Evolutionary conservation across 371 early-diverging fungal genomes (phyloP).

Genomic region (Rhizopus delemar): DNA sequence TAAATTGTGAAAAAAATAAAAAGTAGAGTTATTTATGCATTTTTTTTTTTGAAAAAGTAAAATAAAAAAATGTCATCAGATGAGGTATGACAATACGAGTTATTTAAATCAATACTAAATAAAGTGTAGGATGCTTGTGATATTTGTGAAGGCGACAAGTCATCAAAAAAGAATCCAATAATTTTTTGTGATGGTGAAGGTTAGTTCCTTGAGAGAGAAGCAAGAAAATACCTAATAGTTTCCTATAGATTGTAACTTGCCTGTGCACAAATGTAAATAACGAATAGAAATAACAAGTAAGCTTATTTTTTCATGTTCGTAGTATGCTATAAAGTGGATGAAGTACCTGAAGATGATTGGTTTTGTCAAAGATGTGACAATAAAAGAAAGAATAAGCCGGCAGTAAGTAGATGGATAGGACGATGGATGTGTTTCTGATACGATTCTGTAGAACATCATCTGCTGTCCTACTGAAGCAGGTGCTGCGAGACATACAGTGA

Average conservation of each 20-base stretch:
- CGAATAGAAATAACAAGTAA: not conserved
- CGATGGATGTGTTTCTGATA: not conserved
- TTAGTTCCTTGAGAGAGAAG: conserved; percentile 3
- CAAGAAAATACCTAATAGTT: not conserved
- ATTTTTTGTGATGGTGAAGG: conserved; percentile 61
- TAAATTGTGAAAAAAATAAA: not conserved
- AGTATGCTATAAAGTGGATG: conserved; percentile 52
- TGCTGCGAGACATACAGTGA: conserved; percentile 54
- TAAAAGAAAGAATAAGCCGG: conserved; percentile 32
- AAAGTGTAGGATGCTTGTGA: conserved; percentile 40
- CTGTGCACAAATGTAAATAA: conserved; percentile 53
- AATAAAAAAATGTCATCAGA: conserved; percentile 2
- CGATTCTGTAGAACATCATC: conserved; percentile 39
- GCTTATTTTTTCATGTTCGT: not conserved
- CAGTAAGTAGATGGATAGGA: conserved; percentile 29
- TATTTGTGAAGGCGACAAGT: conserved; percentile 52
- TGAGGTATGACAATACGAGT: not conserved
- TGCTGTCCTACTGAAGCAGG: conserved; percentile 55
- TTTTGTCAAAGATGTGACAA: conserved; percentile 57
- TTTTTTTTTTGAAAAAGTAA: too few relatives aligned
- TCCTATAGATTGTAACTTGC: conserved; percentile 51
- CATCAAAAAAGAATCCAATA: conserved; percentile 46
- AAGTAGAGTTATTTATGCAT: too few relatives aligned
- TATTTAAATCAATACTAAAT: not conserved
- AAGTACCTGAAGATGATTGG: conserved; percentile 57